phyloP scores from a whole-genome alignment of 208 protist species.

The Wallacemonas sp. region DNA sequence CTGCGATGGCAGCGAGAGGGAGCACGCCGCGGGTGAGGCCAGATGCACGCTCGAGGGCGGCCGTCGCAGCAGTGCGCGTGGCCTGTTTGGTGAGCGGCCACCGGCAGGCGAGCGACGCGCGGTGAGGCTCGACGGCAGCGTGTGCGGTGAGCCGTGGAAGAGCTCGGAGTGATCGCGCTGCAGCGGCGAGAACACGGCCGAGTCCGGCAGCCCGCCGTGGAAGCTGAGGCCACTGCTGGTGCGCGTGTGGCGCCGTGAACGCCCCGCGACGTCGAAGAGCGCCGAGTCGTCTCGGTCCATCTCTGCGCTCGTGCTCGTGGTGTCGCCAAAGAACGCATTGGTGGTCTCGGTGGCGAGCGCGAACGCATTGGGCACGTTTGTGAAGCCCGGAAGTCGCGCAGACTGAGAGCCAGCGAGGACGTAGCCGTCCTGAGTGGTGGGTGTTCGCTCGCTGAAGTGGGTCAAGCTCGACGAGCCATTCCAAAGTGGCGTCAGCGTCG shows the following conservation, averaged over 20 bases:
- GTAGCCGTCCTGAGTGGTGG: no score
- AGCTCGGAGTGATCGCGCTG: background rate
- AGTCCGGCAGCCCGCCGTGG: background rate
- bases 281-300: background rate
- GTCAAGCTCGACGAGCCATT: background rate
- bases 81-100: background rate
- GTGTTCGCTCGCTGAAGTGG: background rate
- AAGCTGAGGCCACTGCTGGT: background rate
- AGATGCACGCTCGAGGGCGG: background rate
- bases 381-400: no score
- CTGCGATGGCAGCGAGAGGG: background rate
- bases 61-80: background rate
- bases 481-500: background rate
- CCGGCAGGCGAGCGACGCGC: background rate
- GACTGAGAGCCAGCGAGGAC: no score
- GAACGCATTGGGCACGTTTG: no score
- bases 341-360: no score
- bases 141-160: background rate
- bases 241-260: background rate
- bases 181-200: background rate
- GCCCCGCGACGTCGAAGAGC: conserved; percentile 5
- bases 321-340: background rate
- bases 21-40: background rate
- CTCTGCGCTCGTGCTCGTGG: background rate
- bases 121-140: background rate